Conservation (phyloP, 768 basidiomycete genomes). For the Lentinula sp. region DNA sequence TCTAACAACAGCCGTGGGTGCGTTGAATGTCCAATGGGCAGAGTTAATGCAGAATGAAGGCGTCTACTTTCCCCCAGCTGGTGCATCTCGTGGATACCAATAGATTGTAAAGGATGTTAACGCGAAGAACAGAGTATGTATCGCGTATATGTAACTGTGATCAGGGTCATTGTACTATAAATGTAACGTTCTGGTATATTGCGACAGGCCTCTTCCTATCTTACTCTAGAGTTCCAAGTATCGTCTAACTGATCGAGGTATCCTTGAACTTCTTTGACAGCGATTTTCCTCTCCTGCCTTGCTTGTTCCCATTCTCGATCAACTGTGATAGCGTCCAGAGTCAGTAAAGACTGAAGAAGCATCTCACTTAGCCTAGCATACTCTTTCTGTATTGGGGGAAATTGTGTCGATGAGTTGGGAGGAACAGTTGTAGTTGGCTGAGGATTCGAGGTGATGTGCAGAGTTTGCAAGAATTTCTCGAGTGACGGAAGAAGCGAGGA, state of each 20-base stretch:
- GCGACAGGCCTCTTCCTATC: slow-evolving; percentile 1
- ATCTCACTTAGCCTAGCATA: slow-evolving; percentile 68
- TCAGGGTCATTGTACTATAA: not conserved
- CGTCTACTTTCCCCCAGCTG: not conserved
- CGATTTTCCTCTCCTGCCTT: slow-evolving; percentile 74
- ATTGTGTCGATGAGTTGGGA: slow-evolving; percentile 14
- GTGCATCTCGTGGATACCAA: not conserved
- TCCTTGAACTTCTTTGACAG: slow-evolving; percentile 80
- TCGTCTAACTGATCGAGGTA: slow-evolving; percentile 76
- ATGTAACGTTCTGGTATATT: not conserved
- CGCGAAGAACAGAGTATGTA: too few species aligned
- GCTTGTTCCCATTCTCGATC: slow-evolving; percentile 76
- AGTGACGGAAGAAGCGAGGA: slow-evolving; percentile 49
- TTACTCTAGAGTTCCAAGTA: slow-evolving; percentile 41
- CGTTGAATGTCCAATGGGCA: not conserved
- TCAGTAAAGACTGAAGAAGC: slow-evolving; percentile 80
- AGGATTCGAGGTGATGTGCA: slow-evolving; percentile 10
- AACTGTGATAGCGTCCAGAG: slow-evolving; percentile 75
- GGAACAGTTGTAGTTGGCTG: slow-evolving; percentile 10
- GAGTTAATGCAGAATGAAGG: not conserved
- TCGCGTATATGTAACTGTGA: too few species aligned
- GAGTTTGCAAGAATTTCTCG: slow-evolving; percentile 42
- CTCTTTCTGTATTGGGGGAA: slow-evolving; percentile 26
- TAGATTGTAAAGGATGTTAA: not conserved
- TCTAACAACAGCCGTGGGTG: not conserved